Evolutionary conservation across 148 eudicot species (phyloP), one percentile per base, ranked within the genome.

Genomic region (Rhododendron ovatum): DNA sequence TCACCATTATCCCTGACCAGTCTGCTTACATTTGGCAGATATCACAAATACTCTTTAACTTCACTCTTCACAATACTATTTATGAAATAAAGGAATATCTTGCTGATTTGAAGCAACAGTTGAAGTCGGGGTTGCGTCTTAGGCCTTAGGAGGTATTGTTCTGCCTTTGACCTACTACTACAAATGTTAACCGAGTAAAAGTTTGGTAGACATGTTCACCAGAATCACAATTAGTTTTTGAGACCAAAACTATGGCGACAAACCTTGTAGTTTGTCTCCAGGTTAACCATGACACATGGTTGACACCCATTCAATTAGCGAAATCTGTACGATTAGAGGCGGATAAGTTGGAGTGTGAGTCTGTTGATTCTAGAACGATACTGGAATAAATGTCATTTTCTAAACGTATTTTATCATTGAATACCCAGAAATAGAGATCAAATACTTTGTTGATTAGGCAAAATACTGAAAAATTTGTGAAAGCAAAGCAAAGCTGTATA

Each of bases 51-150:
- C 89, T 89, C 79, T 88, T 93, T 81, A 90, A 86, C 48, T 93
- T 91, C 87, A 87, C 91, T 43, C 91, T 93, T 13, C 75, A 86
- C 55, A 93, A 91, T 86, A 86, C 91, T 57, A 82, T 93, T 59
- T 24, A 53, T 83, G 93, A 93, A 55, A 89, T 91, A 82, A 87
- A 86, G 51, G 88, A 90, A 84, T 88, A 91, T 89, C 69, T 89
- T 69, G 79, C 45, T 61, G 87, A 85, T 85, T 78, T 93, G 87
- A 91, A 89, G 89, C 85, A 88, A 73, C 91, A 93, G 81, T 86
- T 93, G 83, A 90, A 84, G 85, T 74, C 59, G 84, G 93, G 95
- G 50, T 86, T 93, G 84, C 92, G 80, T 82, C 89, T 93, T 75
- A 86, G 81, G 84, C 89, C 90, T 47, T 43, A 90, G 55, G 93